Percentiles rank a stretch among this genome's conserved stretches.
phyloP scores from a whole-genome alignment of 2,329 filamentous ascomycete genomes.

The Xylariaceae sp. region DNA sequence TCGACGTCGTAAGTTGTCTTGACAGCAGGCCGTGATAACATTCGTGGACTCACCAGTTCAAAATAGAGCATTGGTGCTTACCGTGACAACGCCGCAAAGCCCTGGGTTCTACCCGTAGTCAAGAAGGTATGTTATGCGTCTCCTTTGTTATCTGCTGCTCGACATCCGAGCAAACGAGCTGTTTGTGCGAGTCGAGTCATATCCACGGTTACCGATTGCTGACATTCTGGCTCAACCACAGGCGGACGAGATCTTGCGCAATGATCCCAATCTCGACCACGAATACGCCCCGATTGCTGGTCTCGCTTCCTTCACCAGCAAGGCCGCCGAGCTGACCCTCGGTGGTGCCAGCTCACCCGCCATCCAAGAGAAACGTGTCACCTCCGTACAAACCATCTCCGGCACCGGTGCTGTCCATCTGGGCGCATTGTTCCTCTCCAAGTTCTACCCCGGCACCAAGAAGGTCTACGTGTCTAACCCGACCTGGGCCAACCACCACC shows the following conservation, averaged over 20 bases:
- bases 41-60: neutral
- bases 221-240: slow-evolving; percentile 36
- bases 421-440: slow-evolving; percentile 86
- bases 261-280: slow-evolving; percentile 88
- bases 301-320: slow-evolving; percentile 75
- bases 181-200: neutral
- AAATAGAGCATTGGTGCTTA: slow-evolving; percentile 75
- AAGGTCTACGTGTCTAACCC: slow-evolving; percentile 88
- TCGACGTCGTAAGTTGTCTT: slow-evolving; percentile 68
- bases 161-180: neutral
- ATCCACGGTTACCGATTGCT: neutral
- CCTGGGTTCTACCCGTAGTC: slow-evolving; percentile 93
- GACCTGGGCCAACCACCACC: slow-evolving; percentile 98
- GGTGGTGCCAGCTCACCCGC: slow-evolving; percentile 70
- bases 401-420: slow-evolving; percentile 94
- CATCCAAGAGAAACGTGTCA: slow-evolving; percentile 72
- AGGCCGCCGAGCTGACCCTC: slow-evolving; percentile 85
- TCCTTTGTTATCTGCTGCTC: neutral
- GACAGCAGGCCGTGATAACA: neutral
- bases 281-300: slow-evolving; percentile 97
- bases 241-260: slow-evolving; percentile 85
- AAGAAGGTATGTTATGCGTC: slow-evolving; percentile 67
- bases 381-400: slow-evolving; percentile 90
- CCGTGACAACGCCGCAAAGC: slow-evolving; percentile 90
- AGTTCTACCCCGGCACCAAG: slow-evolving; percentile 74